A percentile compares a stretch with the other conserved stretches of the same genome.
phyloP scores from a whole-genome alignment of 768 basidiomycete genomes.

The Serendipita vermifera region DNA sequence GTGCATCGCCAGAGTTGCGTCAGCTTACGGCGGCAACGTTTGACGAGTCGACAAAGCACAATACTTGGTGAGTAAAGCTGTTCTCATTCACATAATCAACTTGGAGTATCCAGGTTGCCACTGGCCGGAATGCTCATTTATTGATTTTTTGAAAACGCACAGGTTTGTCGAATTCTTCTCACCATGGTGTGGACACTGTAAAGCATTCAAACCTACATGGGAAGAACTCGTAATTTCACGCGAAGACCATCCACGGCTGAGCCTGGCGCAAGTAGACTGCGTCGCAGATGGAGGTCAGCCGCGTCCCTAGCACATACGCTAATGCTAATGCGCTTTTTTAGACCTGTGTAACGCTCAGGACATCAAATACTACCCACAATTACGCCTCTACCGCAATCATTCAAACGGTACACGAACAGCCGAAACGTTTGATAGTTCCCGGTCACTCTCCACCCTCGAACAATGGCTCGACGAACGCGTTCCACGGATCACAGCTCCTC shows the following conservation, averaged over 20 bases:
- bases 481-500: not conserved
- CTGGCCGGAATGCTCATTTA: no score
- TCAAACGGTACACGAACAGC: not conserved
- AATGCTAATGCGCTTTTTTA: conserved; percentile 22
- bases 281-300: conserved; percentile 58
- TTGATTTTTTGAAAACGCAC: no score
- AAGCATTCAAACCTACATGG: conserved; percentile 73
- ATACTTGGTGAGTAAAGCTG: not conserved
- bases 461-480: not conserved
- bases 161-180: conserved; percentile 82
- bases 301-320: not conserved
- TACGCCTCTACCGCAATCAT: not conserved
- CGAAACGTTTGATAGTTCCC: not conserved
- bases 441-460: not conserved
- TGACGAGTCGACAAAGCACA: not conserved
- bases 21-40: not conserved
- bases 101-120: no score
- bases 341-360: conserved; percentile 68
- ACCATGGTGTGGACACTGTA: conserved; percentile 74
- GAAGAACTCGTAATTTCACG: conserved; percentile 41
- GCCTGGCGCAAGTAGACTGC: conserved; percentile 74
- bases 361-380: conserved; percentile 58
- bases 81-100: no score
- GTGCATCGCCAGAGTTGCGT: conserved; percentile 3
- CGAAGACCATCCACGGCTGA: conserved; percentile 36